Percentiles rank a stretch among this genome's conserved stretches.
Evolutionary conservation across 2,329 filamentous ascomycete species (phyloP).

Genomic region (Xylaria arbuscula): DNA sequence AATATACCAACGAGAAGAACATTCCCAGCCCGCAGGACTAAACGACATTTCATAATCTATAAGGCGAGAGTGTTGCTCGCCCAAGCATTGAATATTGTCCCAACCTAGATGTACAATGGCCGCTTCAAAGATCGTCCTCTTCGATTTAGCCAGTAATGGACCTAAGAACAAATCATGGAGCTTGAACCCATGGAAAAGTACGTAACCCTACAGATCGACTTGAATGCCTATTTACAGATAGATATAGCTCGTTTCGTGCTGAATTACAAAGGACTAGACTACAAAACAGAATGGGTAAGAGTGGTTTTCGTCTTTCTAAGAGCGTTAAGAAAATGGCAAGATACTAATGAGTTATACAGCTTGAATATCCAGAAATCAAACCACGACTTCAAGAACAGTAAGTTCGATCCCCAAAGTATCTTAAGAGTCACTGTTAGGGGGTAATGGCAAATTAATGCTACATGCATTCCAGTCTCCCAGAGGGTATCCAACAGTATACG

Average conservation of each 20-base stretch:
- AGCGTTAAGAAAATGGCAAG: background rate
- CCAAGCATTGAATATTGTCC: background rate
- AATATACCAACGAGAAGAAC: background rate
- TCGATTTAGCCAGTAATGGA: conserved; percentile 69
- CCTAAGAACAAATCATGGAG: conserved; percentile 65
- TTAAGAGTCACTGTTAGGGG: background rate
- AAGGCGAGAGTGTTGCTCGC: background rate
- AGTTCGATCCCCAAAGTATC: background rate
- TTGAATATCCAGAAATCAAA: conserved; percentile 6
- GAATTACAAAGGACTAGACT: conserved; percentile 75
- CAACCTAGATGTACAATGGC: conserved; percentile 30
- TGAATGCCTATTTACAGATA: conserved; percentile 25
- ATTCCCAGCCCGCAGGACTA: no score
- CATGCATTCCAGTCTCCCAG: conserved; percentile 54
- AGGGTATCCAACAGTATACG: conserved; percentile 43
- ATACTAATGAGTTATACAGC: background rate
- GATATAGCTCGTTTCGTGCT: conserved; percentile 68
- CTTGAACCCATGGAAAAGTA: conserved; percentile 77
- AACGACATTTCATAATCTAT: background rate
- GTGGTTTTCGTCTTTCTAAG: conserved; percentile 7
- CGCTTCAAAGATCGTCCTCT: conserved; percentile 60
- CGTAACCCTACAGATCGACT: background rate
- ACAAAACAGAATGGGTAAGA: conserved; percentile 71
- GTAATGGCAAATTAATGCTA: background rate
- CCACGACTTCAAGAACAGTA: background rate